Percentiles rank a stretch among this genome's conserved stretches.
phyloP scores from a whole-genome alignment of 495 filamentous ascomycete species.

The Talaromyces trachyspermus region DNA sequence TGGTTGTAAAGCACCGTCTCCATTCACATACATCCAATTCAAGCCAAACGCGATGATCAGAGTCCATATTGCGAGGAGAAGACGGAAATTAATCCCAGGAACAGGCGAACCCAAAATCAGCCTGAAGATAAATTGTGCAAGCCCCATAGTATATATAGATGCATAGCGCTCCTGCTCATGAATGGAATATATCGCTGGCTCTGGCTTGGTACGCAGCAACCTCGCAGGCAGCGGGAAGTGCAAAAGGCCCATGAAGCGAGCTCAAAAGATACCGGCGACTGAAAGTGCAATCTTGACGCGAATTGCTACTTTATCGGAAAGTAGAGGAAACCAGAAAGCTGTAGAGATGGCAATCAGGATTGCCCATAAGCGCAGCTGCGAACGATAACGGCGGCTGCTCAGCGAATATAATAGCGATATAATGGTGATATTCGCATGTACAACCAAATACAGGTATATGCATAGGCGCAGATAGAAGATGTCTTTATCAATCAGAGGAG shows the following conservation, averaged over 20 bases:
- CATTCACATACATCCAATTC: neutral
- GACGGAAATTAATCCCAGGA: neutral
- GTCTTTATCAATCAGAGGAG: neutral
- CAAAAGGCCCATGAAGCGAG: neutral
- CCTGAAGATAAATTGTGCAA: neutral
- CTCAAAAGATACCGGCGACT: neutral
- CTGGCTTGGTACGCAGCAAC: neutral
- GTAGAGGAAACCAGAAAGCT: neutral
- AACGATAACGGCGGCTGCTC: neutral
- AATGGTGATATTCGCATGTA: neutral
- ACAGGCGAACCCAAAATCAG: neutral
- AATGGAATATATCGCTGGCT: neutral
- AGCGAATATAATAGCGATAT: neutral
- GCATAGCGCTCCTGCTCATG: neutral
- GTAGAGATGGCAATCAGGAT: neutral
- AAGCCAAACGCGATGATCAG: neutral
- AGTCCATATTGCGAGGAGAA: neutral
- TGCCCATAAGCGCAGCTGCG: neutral
- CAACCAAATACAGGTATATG: neutral
- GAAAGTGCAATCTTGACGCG: neutral
- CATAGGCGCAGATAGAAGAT: neutral
- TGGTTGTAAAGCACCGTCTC: neutral
- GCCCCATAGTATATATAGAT: neutral
- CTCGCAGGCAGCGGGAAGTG: neutral
- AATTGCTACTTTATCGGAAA: neutral